These are phyloP conservation scores for Penicillium canescens DNA, from an alignment of 495 filamentous ascomycete genomes.

Conservation along the genomic window DNA sequence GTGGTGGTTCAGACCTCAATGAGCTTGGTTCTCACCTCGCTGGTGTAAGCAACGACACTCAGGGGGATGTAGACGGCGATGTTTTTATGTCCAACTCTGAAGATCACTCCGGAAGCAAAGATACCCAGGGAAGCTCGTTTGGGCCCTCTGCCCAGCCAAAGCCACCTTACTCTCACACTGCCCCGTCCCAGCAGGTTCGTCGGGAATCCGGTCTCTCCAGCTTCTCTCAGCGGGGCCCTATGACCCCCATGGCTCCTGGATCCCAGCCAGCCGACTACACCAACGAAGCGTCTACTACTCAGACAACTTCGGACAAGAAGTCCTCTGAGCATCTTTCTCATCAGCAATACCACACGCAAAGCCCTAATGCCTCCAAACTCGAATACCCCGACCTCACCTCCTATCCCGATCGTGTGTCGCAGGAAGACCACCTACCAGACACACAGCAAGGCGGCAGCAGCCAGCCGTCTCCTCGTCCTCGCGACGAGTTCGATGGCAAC, in stretches of 20 bases:
- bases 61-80: conserved; percentile 62
- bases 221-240: conserved; percentile 68
- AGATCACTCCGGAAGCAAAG: conserved; percentile 37
- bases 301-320: conserved; percentile 77
- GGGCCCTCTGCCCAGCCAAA: conserved; percentile 54
- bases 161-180: conserved; percentile 50
- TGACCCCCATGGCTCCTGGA: conserved; percentile 74
- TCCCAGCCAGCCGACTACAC: conserved; percentile 73
- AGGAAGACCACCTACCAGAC: conserved; percentile 48
- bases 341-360: conserved; percentile 61
- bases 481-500: conserved; percentile 17
- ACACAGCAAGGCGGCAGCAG: conserved; percentile 46
- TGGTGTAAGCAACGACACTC: conserved; percentile 66
- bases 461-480: conserved; percentile 34
- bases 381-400: conserved; percentile 32
- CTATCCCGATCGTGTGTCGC: conserved; percentile 31
- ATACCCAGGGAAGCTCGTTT: conserved; percentile 50
- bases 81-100: conserved; percentile 52
- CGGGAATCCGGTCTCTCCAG: conserved; percentile 49
- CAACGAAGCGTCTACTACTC: conserved; percentile 83
- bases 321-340: conserved; percentile 51
- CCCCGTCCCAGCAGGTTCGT: conserved; percentile 51
- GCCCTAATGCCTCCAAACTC: conserved; percentile 31
- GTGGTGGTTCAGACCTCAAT: conserved; percentile 49
- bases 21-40: conserved; percentile 36